phyloP scores from a whole-genome alignment of 306 rosid genomes.

The Castanea sativa region DNA sequence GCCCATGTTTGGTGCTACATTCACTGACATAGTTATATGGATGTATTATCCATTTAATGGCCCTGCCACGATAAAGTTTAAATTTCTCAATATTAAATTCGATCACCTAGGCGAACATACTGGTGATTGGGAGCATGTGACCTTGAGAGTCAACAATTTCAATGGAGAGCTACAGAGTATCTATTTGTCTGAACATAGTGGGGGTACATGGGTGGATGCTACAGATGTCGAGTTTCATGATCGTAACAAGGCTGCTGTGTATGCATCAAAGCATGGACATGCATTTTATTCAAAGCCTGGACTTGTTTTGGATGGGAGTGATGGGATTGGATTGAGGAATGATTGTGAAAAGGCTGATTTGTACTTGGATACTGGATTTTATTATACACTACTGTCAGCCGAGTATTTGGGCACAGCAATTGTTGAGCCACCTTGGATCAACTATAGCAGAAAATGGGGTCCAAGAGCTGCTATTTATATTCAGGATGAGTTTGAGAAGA shows the following conservation, averaged over 20 bases:
- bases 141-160: conserved; percentile 73
- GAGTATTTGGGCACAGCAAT: conserved; percentile 45
- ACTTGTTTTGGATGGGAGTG: conserved; percentile 55
- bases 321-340: conserved; percentile 57
- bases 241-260: conserved; percentile 45
- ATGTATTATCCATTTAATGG: conserved; percentile 83
- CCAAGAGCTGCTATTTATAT: conserved; percentile 44
- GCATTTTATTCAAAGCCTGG: conserved; percentile 60
- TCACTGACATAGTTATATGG: conserved; percentile 73
- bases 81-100: conserved; percentile 32
- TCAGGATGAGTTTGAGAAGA: conserved; percentile 23
- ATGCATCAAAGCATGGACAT: conserved; percentile 65
- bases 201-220: conserved; percentile 68
- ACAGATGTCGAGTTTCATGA: conserved; percentile 48
- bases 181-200: conserved; percentile 67
- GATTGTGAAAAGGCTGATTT: conserved; percentile 48
- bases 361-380: conserved; percentile 39
- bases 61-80: conserved; percentile 47
- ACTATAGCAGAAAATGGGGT: conserved; percentile 66
- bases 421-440: conserved; percentile 60
- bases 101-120: conserved; percentile 57
- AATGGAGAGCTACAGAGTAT: conserved; percentile 48
- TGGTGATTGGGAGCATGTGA: conserved; percentile 84
- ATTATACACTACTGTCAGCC: conserved; percentile 38
- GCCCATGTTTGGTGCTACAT: conserved; percentile 68